phyloP scores from a whole-genome alignment of 768 basidiomycete genomes.

The Boletus vinaceobasis region DNA sequence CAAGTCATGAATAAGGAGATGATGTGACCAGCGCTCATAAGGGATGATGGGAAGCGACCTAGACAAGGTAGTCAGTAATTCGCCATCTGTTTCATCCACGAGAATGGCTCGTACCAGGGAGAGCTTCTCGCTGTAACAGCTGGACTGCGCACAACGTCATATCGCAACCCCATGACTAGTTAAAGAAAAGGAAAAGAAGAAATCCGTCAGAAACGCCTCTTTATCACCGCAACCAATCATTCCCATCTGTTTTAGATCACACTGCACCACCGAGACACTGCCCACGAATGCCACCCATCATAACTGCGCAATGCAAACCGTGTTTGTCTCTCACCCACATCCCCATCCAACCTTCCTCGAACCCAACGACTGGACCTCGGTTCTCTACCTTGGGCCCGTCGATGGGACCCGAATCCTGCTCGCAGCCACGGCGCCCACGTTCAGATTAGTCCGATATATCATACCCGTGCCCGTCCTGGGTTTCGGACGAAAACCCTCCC shows the following conservation, averaged over 20 bases:
- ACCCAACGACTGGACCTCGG: neutral
- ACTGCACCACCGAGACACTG: constrained; percentile 1
- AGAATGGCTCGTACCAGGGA: constrained; percentile 14
- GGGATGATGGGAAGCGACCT: constrained; percentile 2
- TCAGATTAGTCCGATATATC: constrained; percentile 47
- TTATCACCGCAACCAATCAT: constrained; percentile 5
- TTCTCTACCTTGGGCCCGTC: constrained; percentile 13
- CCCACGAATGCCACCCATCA: constrained; percentile 13
- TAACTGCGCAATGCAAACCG: neutral
- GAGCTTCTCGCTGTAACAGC: neutral
- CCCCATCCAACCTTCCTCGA: neutral
- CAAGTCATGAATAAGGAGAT: neutral
- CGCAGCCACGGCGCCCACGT: constrained; percentile 24
- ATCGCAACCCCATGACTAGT: constrained; percentile 1
- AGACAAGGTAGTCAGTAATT: constrained; percentile 3
- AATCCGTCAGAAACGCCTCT: constrained; percentile 4
- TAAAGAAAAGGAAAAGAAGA: neutral
- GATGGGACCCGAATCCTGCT: constrained; percentile 38
- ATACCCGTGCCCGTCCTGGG: constrained; percentile 71
- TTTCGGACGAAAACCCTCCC: constrained; percentile 36
- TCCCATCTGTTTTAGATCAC: constrained; percentile 3
- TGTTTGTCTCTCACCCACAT: neutral
- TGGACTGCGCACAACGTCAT: neutral
- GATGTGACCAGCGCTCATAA: neutral
- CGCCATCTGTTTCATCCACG: neutral